Evolutionary conservation across 805 yeast species (phyloP).

Genomic region (Groenewaldozyma tartarivorans): DNA sequence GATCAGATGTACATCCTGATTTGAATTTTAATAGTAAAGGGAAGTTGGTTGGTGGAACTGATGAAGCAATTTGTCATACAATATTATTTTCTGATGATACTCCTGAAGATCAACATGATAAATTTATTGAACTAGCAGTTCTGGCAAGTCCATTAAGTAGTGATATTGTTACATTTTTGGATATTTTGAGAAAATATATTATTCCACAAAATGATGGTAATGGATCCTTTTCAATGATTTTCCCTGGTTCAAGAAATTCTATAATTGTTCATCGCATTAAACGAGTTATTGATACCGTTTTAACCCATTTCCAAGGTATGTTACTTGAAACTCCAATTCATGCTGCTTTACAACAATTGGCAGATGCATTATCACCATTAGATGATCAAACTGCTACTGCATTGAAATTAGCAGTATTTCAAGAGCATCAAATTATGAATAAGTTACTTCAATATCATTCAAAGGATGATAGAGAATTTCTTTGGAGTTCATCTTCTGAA

Average conservation of each 20-base stretch:
- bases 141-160: constrained; percentile 48
- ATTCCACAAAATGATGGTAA: constrained; percentile 1
- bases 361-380: constrained; percentile 38
- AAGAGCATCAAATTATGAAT: constrained; percentile 39
- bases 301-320: constrained; percentile 57
- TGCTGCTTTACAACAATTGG: constrained; percentile 44
- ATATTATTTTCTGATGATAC: constrained; percentile 40
- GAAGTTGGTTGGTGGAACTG: constrained; percentile 42
- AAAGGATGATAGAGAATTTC: constrained; percentile 15
- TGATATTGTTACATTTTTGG: constrained; percentile 36
- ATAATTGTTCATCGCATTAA: constrained; percentile 43
- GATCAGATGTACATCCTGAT: constrained; percentile 49
- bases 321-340: constrained; percentile 54
- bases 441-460: constrained; percentile 26
- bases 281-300: constrained; percentile 45
- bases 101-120: neutral
- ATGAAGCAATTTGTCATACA: constrained; percentile 72
- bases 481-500: constrained; percentile 18
- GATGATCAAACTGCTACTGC: constrained; percentile 42
- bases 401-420: constrained; percentile 44
- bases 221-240: constrained; percentile 6
- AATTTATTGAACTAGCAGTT: constrained; percentile 34
- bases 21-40: constrained; percentile 40
- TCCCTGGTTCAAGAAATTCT: constrained; percentile 24
- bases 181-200: constrained; percentile 36